Percentiles rank a stretch among this genome's conserved stretches.
Evolutionary conservation across 164 flowering plant species (phyloP).

Genomic region (Liquidambar formosana): DNA sequence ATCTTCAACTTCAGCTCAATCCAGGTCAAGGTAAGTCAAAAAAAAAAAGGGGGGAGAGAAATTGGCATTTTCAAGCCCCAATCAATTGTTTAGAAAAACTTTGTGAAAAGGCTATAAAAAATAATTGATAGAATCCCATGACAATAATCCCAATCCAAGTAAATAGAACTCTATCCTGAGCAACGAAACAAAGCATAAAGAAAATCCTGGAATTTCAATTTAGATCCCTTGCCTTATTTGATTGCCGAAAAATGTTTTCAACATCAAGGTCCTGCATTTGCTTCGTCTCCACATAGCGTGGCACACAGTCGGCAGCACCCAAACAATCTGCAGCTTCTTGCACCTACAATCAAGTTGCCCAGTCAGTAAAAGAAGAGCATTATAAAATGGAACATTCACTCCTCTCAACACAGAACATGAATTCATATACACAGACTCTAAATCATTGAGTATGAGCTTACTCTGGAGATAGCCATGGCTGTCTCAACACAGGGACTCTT

Average conservation of each 20-base stretch:
- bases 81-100: not conserved
- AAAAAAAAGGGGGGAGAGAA: not conserved
- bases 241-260: constrained; percentile 44
- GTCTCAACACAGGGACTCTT: constrained; percentile 58
- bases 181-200: not conserved
- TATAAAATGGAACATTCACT: not conserved
- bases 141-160: not conserved
- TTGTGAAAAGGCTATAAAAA: not conserved
- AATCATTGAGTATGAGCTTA: constrained; percentile 28
- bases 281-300: constrained; percentile 79
- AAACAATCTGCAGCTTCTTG: constrained; percentile 97
- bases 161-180: not conserved
- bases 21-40: not conserved
- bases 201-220: too few relatives aligned
- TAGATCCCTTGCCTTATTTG: constrained; percentile 38
- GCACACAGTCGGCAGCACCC: constrained; percentile 83
- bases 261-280: constrained; percentile 57
- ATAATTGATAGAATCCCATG: not conserved
- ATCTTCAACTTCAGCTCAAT: not conserved
- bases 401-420: not conserved
- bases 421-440: not conserved
- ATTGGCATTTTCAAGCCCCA: not conserved
- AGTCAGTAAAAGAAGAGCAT: not conserved
- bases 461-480: constrained; percentile 65
- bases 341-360: constrained; percentile 45